Evolutionary conservation across 352 stramenopile genomes (phyloP), one percentile per base, ranked within the genome.

Genomic region (Peronosclerospora sorghi): DNA sequence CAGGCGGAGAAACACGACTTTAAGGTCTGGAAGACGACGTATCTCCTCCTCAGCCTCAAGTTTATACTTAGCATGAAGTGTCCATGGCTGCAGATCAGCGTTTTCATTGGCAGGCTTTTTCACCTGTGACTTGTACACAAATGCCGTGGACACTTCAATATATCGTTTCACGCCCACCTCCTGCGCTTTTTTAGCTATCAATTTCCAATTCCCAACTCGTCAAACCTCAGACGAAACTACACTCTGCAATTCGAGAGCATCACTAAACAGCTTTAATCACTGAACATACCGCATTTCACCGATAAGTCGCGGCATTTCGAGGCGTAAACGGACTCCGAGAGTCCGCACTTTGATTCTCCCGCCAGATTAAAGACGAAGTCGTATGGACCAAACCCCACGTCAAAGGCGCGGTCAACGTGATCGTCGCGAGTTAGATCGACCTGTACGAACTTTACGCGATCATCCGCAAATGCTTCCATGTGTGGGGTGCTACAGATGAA

Each of bases 331-430:
- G 41, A 53, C 35, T 93, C 81, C 7, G 48, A 65, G 18, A 88
- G 59, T 5, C 77, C 74, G 51, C 67, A 89, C 54, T 89, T 90
- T 49, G 76, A 89, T 54, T 93, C 78, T 7, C 77, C 78, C 13
- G 81, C 81, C 5, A 89, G 51, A 45, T 93, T 93, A 51, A 85
- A 90, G 32, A 90, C 78, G 27, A 67, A 91, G 51, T 93, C 76
- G 64, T 83, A 91, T 19, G 77, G 77, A 0, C 65, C 81, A 12
- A 64, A 70, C 26, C 81, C 73, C 0, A 64, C 46, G 39, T 91
- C 61, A 41, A 88, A 93, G 5, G 79, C 78, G 20, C 77, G 74
- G 13, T 88, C 74, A 12, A 93, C 48, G 49, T 93, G 81, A 1
- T 65, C 68, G 30, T 90, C 77, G 23, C 77, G 72, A 18, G 81